Base-by-base conservation (phyloP, 257 asterid species). In the Agastache rugosa region DNA sequence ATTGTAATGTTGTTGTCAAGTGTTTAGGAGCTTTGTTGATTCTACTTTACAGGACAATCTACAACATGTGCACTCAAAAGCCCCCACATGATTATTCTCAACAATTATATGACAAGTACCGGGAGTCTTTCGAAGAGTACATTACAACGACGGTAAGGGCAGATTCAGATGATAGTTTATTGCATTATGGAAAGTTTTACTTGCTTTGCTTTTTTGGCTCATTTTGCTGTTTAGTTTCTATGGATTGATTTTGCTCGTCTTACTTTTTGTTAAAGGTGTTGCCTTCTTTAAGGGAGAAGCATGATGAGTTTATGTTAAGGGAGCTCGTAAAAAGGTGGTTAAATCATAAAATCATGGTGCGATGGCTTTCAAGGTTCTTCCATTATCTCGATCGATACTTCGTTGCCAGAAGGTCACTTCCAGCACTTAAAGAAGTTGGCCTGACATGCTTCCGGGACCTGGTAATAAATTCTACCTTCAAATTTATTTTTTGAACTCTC, bases 71-170 rank as follows among this genome's bases (percentile, higher is more conserved):
- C 80, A 95, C 98, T 31, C 99, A 95, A 73, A 95, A 89, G 83
- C 95, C 98, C 37, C 98, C 99, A 3, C 95, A 93, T 78, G 99
- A 95, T 82, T 95, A 93, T 82, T 95, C 98, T 51, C 98, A 93
- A 82, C 97, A 93, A 77, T 77, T 95, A 71, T 95, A 95, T 81
- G 96, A 95, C 77, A 95, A 89, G 76, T 95, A 95, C 71, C 82
- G 84, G 48, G 99, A 92, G 80, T 71, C 96, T 63, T 93, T 92
- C 76, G 87, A 91, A 75, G 99, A 87, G 67, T 93, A 95, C 81
- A 91, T 91, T 48, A 65, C 82, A n/a, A 76, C 90, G 22, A 89
- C 95, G 81, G 99, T 95, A 83, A 77, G 91, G 69, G 41, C 61
- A 25, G 11, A 27, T 67, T 17, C 11, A 8, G 17, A 48, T 68